phyloP scores from a whole-genome alignment of 2,329 filamentous ascomycete genomes.

The Fusarium kyushuense region DNA sequence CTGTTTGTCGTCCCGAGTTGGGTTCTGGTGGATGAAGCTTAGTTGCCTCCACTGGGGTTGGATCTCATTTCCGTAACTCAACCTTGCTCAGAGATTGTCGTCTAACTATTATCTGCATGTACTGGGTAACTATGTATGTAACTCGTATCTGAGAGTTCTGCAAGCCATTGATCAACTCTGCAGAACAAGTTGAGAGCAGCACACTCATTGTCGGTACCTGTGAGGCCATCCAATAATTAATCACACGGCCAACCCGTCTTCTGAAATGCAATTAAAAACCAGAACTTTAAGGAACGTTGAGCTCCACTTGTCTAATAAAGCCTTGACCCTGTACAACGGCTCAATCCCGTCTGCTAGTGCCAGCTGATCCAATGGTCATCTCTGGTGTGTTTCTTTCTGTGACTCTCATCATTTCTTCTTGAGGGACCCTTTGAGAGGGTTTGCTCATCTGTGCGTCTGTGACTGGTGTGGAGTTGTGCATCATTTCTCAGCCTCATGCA shows the following conservation, averaged over 20 bases:
- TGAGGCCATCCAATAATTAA: conserved; percentile 38
- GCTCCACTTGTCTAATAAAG: conserved; percentile 42
- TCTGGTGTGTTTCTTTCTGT: conserved; percentile 24
- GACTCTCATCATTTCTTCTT: conserved; percentile 35
- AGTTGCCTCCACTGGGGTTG: conserved; percentile 8
- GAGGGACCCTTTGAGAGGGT: conserved; percentile 5
- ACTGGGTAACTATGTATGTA: not conserved
- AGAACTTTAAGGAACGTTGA: conserved; percentile 43
- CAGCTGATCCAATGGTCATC: conserved; percentile 36
- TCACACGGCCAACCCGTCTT: conserved; percentile 34
- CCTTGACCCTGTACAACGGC: conserved; percentile 37
- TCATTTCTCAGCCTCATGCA: conserved; percentile 39
- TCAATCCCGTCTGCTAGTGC: conserved; percentile 38
- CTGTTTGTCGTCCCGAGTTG: conserved; percentile 37
- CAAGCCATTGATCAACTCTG: conserved; percentile 20
- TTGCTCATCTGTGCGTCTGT: not conserved
- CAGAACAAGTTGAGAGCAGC: conserved; percentile 10
- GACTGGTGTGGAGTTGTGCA: conserved; percentile 2
- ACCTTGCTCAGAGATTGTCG: conserved; percentile 10
- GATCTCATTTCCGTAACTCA: not conserved
- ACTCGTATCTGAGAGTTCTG: conserved; percentile 3
- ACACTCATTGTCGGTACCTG: conserved; percentile 9
- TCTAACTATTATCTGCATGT: not conserved
- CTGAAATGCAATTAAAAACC: conserved; percentile 47
- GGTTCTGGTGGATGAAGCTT: conserved; percentile 31